Evolutionary conservation across 1,284 basidiomycete genomes (phyloP), one percentile per base, ranked within the genome.

Genomic region (Apiotrichum veenhuisii): DNA sequence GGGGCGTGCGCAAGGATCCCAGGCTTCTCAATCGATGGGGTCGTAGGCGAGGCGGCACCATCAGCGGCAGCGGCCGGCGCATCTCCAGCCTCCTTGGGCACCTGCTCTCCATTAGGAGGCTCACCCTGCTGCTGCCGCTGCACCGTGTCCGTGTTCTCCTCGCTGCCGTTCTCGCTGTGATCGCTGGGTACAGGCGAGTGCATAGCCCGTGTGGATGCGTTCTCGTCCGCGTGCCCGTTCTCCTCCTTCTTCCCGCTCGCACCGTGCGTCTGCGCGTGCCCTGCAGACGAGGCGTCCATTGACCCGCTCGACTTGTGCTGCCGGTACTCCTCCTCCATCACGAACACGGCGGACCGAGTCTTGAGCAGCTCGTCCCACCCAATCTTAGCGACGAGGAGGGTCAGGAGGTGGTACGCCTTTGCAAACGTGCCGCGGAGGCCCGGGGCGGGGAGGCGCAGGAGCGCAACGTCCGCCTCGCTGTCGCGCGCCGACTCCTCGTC

Each of bases 271-370:
- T n/a, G 37, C 37, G 8, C 5, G 9, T 30, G n/a, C 40, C 40
- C 20, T 20, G n/a, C 40, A 41, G 37, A 42, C 26, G 47, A 10
- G 25, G 63, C 42, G 44, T 73, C 73, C 1, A 74, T 59, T 11
- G 73, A 72, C 5, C 86, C 85, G 84, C 88, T 53, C 33, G 77
- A 73, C 64, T 81, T 81, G 64, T 82, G 82, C 64, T 78, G 72
- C 30, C 96, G 82, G 74, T 98, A 99, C 76, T 99, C 95, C 74
- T 98, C 95, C 76, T 98, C 95, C 95, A 98, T 99, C 38, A 99
- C 96, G 77, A 99, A 98, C 12, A 99, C 95, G 47, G 82, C 80
- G 74, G 89, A 93, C 81, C 95, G 86, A 30, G 89, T 89, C 79
- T 92, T 92, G 56, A 98, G 82, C 17, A 98, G 82, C 79, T 98